Percentiles rank a stretch among this genome's conserved stretches.
phyloP scores from a whole-genome alignment of 2,329 filamentous ascomycete species.

The Cryphonectria carpinicola region DNA sequence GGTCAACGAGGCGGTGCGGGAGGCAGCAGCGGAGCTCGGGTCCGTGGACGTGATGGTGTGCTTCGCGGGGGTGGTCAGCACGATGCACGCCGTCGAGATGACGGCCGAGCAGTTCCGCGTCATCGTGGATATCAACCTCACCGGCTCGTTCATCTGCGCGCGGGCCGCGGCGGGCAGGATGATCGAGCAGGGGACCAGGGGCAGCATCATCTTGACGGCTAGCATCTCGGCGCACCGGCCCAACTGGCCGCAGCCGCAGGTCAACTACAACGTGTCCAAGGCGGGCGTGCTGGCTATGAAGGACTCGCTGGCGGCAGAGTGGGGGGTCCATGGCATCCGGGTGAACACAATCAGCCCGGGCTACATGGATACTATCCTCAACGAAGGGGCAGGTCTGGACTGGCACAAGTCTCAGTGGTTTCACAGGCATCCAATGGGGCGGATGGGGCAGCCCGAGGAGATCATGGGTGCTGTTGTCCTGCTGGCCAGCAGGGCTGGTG shows the following conservation, averaged over 20 bases:
- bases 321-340: slow-evolving; percentile 70
- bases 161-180: slow-evolving; percentile 65
- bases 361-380: slow-evolving; percentile 79
- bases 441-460: slow-evolving; percentile 68
- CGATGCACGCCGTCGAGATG: slow-evolving; percentile 64
- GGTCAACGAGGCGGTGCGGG: slow-evolving; percentile 40
- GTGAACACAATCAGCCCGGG: slow-evolving; percentile 74
- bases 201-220: slow-evolving; percentile 68
- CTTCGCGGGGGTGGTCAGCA: slow-evolving; percentile 71
- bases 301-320: slow-evolving; percentile 71
- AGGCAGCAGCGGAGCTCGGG: slow-evolving; percentile 49
- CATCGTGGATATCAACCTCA: slow-evolving; percentile 73
- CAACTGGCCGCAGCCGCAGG: slow-evolving; percentile 75
- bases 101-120: slow-evolving; percentile 61
- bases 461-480: slow-evolving; percentile 65
- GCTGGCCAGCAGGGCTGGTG: slow-evolving; percentile 62
- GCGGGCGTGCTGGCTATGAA: slow-evolving; percentile 67
- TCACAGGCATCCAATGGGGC: slow-evolving; percentile 62
- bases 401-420: slow-evolving; percentile 60
- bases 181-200: slow-evolving; percentile 52
- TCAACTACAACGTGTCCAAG: slow-evolving; percentile 74
- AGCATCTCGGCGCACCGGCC: slow-evolving; percentile 70
- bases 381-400: slow-evolving; percentile 64
- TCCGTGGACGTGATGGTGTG: slow-evolving; percentile 61
- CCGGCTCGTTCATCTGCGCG: slow-evolving; percentile 70